These are phyloP conservation scores for Coccomyxa sp. DNA, from an alignment of 139 green algal genomes.

Conservation along the genomic window DNA sequence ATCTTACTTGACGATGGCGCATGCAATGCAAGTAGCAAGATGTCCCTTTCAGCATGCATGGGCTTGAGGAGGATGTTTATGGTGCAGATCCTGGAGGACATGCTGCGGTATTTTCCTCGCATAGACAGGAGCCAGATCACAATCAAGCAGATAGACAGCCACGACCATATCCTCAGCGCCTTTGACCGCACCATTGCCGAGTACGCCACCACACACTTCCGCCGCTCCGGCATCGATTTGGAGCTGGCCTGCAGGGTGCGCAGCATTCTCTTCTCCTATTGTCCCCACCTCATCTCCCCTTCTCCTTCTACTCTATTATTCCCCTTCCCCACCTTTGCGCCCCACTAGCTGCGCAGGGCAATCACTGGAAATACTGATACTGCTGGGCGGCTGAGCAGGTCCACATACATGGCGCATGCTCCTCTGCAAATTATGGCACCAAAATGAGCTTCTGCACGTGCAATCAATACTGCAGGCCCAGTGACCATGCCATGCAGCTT, in stretches of 20 bases:
- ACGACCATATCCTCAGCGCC: constrained; percentile 39
- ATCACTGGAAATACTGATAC: too few relatives aligned
- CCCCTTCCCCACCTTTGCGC: too few relatives aligned
- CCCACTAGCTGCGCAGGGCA: too few relatives aligned
- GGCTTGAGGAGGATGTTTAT: not conserved
- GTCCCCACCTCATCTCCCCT: too few relatives aligned
- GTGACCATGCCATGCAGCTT: too few relatives aligned
- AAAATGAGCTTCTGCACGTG: not conserved
- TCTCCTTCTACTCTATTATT: too few relatives aligned
- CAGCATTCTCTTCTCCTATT: not conserved
- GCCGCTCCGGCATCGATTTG: constrained; percentile 27
- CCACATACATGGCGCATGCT: too few relatives aligned
- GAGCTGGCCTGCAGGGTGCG: constrained; percentile 20
- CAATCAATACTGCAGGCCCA: too few relatives aligned
- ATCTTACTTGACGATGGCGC: too few relatives aligned
- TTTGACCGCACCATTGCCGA: constrained; percentile 39
- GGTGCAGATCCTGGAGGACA: not conserved
- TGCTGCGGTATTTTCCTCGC: not conserved
- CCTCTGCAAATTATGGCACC: not conserved
- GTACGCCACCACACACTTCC: constrained; percentile 36
- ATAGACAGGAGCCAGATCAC: not conserved
- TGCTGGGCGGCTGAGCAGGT: too few relatives aligned
- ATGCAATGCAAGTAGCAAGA: not conserved
- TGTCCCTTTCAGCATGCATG: not conserved
- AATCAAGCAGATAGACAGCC: constrained; percentile 28